Percentiles rank a stretch among this genome's conserved stretches.
phyloP scores from a whole-genome alignment of 805 yeast species.

The Vanderwaltozyma verrucispora region DNA sequence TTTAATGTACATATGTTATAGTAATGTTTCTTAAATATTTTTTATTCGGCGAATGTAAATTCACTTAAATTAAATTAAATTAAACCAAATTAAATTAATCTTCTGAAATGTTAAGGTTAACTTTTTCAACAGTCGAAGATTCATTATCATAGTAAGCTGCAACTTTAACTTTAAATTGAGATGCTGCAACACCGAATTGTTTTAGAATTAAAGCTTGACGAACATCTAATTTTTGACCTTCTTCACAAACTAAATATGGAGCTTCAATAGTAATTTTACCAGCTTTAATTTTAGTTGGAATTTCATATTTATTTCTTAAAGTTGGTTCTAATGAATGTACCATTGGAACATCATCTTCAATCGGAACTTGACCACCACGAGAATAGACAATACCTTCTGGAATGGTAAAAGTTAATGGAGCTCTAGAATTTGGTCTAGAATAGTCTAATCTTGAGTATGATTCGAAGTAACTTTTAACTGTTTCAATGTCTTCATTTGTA shows the following conservation, averaged over 20 bases:
- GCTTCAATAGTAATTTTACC: slow-evolving; percentile 77
- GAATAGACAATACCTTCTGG: slow-evolving; percentile 91
- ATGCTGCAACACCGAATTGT: slow-evolving; percentile 90
- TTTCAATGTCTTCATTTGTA: slow-evolving; percentile 79
- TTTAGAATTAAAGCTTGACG: slow-evolving; percentile 86
- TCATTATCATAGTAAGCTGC: slow-evolving; percentile 73
- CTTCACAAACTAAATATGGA: slow-evolving; percentile 69
- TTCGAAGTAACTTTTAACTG: slow-evolving; percentile 81
- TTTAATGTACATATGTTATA: too few relatives aligned
- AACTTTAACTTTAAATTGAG: slow-evolving; percentile 76
- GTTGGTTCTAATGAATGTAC: slow-evolving; percentile 93
- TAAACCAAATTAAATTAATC: too few relatives aligned
- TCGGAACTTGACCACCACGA: slow-evolving; percentile 86
- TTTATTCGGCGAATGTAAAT: too few relatives aligned
- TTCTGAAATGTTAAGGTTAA: slow-evolving; percentile 27
- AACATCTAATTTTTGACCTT: slow-evolving; percentile 76
- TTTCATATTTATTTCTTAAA: slow-evolving; percentile 74
- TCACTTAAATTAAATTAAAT: too few relatives aligned
- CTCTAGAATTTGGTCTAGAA: slow-evolving; percentile 77
- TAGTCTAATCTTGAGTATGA: slow-evolving; percentile 72
- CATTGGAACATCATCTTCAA: slow-evolving; percentile 93
- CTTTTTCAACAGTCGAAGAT: slow-evolving; percentile 24
- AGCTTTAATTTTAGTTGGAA: slow-evolving; percentile 81
- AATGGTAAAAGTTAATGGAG: slow-evolving; percentile 74
- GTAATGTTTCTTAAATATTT: too few relatives aligned